phyloP scores from a whole-genome alignment of 768 basidiomycete genomes.

The Russula dissimulans region DNA sequence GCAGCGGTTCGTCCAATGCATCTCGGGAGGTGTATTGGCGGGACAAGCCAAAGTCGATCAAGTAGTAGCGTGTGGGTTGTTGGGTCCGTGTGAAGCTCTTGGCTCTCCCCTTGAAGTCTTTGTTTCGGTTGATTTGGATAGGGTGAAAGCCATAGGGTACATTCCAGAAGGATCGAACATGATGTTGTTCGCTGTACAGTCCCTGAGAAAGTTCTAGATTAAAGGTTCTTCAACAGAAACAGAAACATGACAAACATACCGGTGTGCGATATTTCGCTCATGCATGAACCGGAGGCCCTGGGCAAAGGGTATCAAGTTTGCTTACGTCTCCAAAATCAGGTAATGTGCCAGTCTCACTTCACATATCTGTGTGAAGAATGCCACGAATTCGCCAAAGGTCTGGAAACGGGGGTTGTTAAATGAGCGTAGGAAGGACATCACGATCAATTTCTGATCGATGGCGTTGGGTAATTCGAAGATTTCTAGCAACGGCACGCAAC shows the following conservation, averaged over 20 bases:
- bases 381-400: slow-evolving; percentile 16
- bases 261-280: slow-evolving; percentile 20
- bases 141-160: slow-evolving; percentile 26
- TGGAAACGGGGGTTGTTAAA: slow-evolving; percentile 14
- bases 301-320: background rate
- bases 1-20: slow-evolving; percentile 24
- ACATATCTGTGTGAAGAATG: slow-evolving; percentile 14
- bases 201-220: background rate
- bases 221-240: background rate
- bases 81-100: slow-evolving; percentile 26
- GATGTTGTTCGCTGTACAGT: slow-evolving; percentile 17
- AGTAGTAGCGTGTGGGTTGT: slow-evolving; percentile 26
- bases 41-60: slow-evolving; percentile 33
- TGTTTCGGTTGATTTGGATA: slow-evolving; percentile 2
- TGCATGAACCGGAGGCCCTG: slow-evolving; percentile 25
- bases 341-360: background rate
- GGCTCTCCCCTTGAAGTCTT: slow-evolving; percentile 20
- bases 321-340: background rate
- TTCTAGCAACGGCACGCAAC: slow-evolving; percentile 14
- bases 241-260: slow-evolving; percentile 22
- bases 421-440: slow-evolving; percentile 15
- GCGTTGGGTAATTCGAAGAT: background rate
- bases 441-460: slow-evolving; percentile 1
- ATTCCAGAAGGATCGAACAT: slow-evolving; percentile 25
- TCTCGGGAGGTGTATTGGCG: slow-evolving; percentile 24